Conservation (phyloP, 192 early-diverging fungal species). For the Chytriomyces sp. region DNA sequence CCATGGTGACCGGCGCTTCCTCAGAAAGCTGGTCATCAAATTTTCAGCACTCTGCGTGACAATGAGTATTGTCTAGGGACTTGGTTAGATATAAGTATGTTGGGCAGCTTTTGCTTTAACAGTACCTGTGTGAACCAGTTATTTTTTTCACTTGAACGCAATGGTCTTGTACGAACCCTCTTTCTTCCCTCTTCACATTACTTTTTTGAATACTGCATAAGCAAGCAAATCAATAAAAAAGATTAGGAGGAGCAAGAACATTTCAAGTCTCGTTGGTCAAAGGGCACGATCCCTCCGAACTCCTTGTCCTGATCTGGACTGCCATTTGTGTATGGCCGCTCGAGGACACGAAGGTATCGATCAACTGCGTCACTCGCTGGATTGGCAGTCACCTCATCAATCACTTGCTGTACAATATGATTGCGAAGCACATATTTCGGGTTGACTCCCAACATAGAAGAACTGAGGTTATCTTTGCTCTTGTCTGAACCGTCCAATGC, state of each 20-base stretch:
- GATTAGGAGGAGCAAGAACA: background rate
- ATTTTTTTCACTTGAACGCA: no score
- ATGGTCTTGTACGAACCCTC: no score
- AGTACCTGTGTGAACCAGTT: no score
- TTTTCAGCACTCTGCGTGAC: no score
- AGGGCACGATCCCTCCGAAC: background rate
- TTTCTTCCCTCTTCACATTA: no score
- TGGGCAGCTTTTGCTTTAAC: no score
- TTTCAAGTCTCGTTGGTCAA: background rate
- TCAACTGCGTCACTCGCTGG: conserved; percentile 12
- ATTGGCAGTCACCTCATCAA: conserved; percentile 39
- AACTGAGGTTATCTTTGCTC: conserved; percentile 23
- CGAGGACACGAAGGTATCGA: conserved; percentile 29
- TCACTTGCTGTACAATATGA: conserved; percentile 69
- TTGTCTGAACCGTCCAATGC: background rate
- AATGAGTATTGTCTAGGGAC: no score
- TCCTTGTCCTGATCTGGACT: background rate
- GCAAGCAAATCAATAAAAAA: no score
- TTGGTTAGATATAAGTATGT: no score
- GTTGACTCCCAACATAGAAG: conserved; percentile 66
- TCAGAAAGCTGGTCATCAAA: no score
- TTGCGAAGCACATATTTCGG: conserved; percentile 75
- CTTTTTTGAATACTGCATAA: no score
- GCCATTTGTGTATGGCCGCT: conserved; percentile 18
- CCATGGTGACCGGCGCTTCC: no score